phyloP scores from a whole-genome alignment of 1,139 yeast genomes.

The Pichia sp. region DNA sequence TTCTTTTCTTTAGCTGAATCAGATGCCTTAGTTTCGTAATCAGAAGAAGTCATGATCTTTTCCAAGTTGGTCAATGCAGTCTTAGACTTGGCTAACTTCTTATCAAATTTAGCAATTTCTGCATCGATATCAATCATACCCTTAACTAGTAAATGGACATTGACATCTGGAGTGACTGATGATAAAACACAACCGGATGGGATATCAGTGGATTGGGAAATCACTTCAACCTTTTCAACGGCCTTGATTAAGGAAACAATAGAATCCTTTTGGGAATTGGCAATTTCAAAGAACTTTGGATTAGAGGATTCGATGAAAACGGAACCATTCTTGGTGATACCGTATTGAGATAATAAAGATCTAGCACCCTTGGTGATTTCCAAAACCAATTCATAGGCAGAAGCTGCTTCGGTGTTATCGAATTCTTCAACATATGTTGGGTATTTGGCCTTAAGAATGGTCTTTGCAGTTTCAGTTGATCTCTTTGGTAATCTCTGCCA shows the following conservation, averaged over 20 bases:
- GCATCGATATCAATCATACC: constrained; percentile 91
- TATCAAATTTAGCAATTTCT: constrained; percentile 75
- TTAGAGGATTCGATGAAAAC: constrained; percentile 67
- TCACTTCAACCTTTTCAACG: constrained; percentile 62
- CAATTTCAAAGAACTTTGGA: constrained; percentile 41
- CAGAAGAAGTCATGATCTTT: constrained; percentile 62
- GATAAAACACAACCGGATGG: constrained; percentile 90
- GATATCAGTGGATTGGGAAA: constrained; percentile 41
- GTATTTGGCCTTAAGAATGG: constrained; percentile 75
- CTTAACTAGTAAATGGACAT: constrained; percentile 85
- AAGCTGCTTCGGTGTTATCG: constrained; percentile 54
- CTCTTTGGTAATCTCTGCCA: constrained; percentile 98
- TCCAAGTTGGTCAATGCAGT: constrained; percentile 42
- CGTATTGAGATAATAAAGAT: constrained; percentile 84
- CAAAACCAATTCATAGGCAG: constrained; percentile 74
- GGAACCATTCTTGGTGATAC: constrained; percentile 79
- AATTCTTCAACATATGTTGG: constrained; percentile 59
- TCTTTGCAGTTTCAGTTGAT: constrained; percentile 53
- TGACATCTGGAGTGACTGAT: constrained; percentile 71
- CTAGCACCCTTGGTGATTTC: constrained; percentile 89
- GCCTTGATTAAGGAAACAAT: constrained; percentile 90
- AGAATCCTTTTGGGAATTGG: constrained; percentile 66
- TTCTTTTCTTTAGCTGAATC: constrained; percentile 76
- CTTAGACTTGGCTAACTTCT: constrained; percentile 56
- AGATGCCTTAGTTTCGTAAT: constrained; percentile 81